Evolutionary conservation across 768 basidiomycete genomes (phyloP).

Genomic region (Hericium coralloides): DNA sequence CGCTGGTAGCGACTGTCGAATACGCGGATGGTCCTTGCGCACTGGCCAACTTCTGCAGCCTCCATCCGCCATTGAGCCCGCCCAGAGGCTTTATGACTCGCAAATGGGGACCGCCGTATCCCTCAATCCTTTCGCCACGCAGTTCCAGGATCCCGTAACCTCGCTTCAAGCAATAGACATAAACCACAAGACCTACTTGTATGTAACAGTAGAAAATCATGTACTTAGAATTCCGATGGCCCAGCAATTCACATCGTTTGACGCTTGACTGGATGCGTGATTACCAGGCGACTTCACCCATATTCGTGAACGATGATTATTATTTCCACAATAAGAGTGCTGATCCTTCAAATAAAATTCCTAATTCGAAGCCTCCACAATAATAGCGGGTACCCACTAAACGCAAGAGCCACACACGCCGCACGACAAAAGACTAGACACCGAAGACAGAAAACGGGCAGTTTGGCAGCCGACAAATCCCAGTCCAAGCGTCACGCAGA

Average conservation of each 20-base stretch:
- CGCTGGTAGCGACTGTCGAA: conserved; percentile 54
- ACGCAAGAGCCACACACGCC: too few relatives aligned
- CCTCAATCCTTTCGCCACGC: conserved; percentile 1
- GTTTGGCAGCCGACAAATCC: neutral
- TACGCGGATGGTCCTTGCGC: conserved; percentile 62
- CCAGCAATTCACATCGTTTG: neutral
- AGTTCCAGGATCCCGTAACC: conserved; percentile 8
- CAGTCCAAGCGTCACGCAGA: neutral
- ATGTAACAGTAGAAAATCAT: conserved; percentile 8
- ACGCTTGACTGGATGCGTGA: too few relatives aligned
- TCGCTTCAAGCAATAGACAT: conserved; percentile 9
- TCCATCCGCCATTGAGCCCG: conserved; percentile 3
- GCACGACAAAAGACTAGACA: neutral
- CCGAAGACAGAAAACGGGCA: neutral
- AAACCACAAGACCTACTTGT: conserved; percentile 7
- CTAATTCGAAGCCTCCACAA: too few relatives aligned
- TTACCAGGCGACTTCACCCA: too few relatives aligned
- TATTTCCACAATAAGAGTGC: too few relatives aligned
- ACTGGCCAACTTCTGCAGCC: conserved; percentile 36
- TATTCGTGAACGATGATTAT: too few relatives aligned
- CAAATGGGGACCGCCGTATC: neutral
- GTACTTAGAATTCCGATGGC: conserved; percentile 10
- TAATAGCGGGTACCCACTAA: too few relatives aligned
- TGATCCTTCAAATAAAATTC: too few relatives aligned
- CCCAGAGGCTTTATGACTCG: neutral